Evolutionary conservation across 805 yeast species (phyloP).

Genomic region (Limtongozyma cylindracea): DNA sequence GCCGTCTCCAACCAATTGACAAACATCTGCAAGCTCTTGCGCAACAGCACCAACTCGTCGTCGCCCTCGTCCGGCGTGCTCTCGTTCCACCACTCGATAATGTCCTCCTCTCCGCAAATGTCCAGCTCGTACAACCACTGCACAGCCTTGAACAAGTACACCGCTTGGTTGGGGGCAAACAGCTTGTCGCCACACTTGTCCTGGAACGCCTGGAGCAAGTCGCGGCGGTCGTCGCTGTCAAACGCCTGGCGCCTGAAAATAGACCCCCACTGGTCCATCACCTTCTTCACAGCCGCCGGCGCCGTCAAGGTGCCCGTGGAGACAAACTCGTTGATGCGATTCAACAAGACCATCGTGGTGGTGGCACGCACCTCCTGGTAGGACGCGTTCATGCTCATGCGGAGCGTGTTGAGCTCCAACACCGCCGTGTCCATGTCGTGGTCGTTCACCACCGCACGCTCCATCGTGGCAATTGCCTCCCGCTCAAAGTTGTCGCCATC

Average conservation of each 20-base stretch:
- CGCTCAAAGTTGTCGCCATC: constrained; percentile 55
- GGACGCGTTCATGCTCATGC: constrained; percentile 94
- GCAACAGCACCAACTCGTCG: constrained; percentile 18
- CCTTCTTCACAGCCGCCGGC: constrained; percentile 51
- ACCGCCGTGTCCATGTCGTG: constrained; percentile 88
- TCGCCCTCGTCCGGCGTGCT: constrained; percentile 9
- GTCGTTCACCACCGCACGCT: constrained; percentile 74
- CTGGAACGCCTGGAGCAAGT: constrained; percentile 30
- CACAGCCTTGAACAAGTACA: constrained; percentile 24
- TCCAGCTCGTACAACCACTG: constrained; percentile 59
- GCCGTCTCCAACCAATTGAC: constrained; percentile 76
- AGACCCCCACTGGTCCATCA: constrained; percentile 64
- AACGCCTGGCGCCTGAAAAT: constrained; percentile 70
- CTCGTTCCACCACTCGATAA: constrained; percentile 59
- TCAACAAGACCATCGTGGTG: constrained; percentile 46
- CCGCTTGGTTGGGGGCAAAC: constrained; percentile 14
- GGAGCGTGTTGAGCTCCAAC: constrained; percentile 73
- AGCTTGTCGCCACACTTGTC: constrained; percentile 10
- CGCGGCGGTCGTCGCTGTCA: constrained; percentile 53
- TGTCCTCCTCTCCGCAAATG: constrained; percentile 57
- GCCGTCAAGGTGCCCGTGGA: constrained; percentile 54
- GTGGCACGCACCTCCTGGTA: constrained; percentile 83
- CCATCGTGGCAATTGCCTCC: constrained; percentile 88
- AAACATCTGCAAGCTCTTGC: constrained; percentile 42
- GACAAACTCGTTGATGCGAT: constrained; percentile 46